Evolutionary conservation across 352 stramenopile species (phyloP), one percentile per base, ranked within the genome.

Genomic region (Chrysophaeum taylorii): DNA sequence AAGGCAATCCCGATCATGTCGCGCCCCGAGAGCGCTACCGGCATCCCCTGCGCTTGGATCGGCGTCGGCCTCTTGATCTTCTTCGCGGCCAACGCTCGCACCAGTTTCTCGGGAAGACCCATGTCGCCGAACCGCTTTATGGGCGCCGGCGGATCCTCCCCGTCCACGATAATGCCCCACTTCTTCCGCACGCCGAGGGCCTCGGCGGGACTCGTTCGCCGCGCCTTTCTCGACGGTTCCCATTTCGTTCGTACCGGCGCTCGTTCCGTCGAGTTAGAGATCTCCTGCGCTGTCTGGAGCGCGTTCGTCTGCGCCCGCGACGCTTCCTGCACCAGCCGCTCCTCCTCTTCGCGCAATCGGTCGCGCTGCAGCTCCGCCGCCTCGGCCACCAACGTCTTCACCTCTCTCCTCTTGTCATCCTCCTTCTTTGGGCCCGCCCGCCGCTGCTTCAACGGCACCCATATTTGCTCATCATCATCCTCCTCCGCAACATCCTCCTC

Each of bases 1-100:
- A 98, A 98, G 12, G 94, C 94, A 75, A 99, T 98, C 61, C 95
- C 95, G 52, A 99, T 97, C 82, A 99, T 94, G 79, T 98, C 94
- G 42, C 94, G 86, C 23, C 92, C 92, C 0, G 92, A 87, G 36
- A 98, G 84, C 60, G 96, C 96, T 38, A 96, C 96, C 27, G 95
- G 92, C 25, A 99, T 86, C 48, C 93, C 95, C 74, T 99, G 95
- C 73, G 98, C 94, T 83, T 99, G 95, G 79, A 99, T 99, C 0
- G 95, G 94, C 39, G 95, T 98, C 0, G 95, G 95, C 4, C 90
- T 81, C 67, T 90, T 82, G 69, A 99, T 98, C 75, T 96, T 96
- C 79, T 98, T 98, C 27, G 84, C 84, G 53, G 90, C 82, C 21
- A 99, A 84, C 33, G 86, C 86, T 0, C 89, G 80, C 43, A 98